phyloP scores from a whole-genome alignment of 805 yeast species.

The Middelhovenomyces tepae region DNA sequence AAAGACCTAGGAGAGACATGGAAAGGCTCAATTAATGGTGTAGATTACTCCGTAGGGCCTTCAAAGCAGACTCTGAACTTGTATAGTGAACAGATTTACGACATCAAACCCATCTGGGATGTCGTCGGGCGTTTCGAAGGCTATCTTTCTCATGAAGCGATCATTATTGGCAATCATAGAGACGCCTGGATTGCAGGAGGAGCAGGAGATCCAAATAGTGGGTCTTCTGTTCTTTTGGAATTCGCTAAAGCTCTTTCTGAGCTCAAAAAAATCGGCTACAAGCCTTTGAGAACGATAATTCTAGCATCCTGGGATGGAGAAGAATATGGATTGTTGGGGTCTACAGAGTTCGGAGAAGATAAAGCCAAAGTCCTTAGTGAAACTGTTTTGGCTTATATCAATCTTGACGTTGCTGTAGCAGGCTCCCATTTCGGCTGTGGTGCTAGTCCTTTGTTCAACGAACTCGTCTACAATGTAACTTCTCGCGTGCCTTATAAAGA shows the following conservation, averaged over 20 bases:
- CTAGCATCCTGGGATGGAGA: conserved; percentile 80
- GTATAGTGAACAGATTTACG: conserved; percentile 52
- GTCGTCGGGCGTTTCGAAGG: conserved; percentile 58
- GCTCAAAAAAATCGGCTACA: conserved; percentile 52
- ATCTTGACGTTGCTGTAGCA: conserved; percentile 55
- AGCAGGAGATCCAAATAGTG: conserved; percentile 73
- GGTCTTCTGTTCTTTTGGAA: conserved; percentile 58
- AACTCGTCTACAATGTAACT: conserved; percentile 37
- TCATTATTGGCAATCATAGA: conserved; percentile 66
- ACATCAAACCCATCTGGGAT: conserved; percentile 52
- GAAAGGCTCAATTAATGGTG: conserved; percentile 35
- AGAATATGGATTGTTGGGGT: conserved; percentile 63
- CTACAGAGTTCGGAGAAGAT: conserved; percentile 70
- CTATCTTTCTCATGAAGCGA: conserved; percentile 37
- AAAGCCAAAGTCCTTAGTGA: conserved; percentile 37
- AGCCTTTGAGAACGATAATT: conserved; percentile 59
- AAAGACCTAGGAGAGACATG: conserved; percentile 36
- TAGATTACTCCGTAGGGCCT: conserved; percentile 48
- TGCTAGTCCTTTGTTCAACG: conserved; percentile 52
- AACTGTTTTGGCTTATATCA: conserved; percentile 56
- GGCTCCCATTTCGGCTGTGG: conserved; percentile 46
- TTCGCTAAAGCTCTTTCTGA: conserved; percentile 51
- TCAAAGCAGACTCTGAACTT: conserved; percentile 39
- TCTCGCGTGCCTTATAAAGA: conserved; percentile 39
- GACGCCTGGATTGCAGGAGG: conserved; percentile 78